Evolutionary conservation across 192 early-diverging fungal genomes (phyloP).

Genomic region (Rhizophagus prolifer): DNA sequence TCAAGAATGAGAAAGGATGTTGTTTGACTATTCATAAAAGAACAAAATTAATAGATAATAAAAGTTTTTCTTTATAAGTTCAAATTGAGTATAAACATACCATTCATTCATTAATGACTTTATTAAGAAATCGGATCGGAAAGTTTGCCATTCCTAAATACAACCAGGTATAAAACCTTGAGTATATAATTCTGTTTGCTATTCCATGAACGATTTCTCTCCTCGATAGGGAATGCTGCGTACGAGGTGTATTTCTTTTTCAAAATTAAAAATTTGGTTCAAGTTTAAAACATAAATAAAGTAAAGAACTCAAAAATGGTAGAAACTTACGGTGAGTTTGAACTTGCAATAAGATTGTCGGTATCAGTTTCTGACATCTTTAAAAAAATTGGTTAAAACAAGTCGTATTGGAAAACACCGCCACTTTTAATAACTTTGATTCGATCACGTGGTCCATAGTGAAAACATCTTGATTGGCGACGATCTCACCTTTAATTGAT

Average conservation of each 20-base stretch:
- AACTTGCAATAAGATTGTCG: background rate
- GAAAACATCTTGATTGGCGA: no score
- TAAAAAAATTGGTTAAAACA: no score
- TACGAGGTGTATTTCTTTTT: conserved; percentile 7
- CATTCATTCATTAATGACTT: conserved; percentile 45
- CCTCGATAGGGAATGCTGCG: conserved; percentile 51
- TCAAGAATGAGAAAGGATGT: conserved; percentile 70
- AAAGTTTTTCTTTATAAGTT: background rate
- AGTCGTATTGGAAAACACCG: no score
- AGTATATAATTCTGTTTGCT: conserved; percentile 61
- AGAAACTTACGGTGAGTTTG: background rate
- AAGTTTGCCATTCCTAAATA: conserved; percentile 46
- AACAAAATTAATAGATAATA: background rate
- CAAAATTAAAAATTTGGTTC: background rate
- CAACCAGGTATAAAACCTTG: conserved; percentile 55
- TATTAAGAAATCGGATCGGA: background rate
- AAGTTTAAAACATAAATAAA: background rate
- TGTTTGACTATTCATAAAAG: conserved; percentile 51
- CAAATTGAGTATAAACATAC: conserved; percentile 28
- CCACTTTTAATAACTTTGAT: no score
- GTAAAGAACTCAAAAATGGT: background rate
- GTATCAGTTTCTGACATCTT: background rate
- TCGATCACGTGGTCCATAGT: no score
- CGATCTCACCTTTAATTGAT: no score
- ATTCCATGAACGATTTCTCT: conserved; percentile 54